Conservation (phyloP, 768 basidiomycete species). For the Daedaleopsis sinensis region DNA sequence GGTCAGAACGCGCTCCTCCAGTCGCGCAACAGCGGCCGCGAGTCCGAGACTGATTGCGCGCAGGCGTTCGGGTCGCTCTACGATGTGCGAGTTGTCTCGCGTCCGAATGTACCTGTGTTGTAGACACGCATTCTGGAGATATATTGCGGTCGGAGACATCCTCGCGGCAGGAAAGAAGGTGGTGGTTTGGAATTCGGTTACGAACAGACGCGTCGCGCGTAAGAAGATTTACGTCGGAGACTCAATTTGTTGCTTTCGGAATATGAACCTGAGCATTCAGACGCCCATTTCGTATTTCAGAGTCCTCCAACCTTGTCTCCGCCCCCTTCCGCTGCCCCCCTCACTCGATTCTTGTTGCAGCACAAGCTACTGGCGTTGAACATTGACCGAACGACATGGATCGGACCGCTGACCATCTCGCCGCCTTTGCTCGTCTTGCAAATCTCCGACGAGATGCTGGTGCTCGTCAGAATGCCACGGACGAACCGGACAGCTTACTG, state of each 20-base stretch:
- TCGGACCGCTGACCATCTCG: not conserved
- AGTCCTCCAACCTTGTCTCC: too few species aligned
- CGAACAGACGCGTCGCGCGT: not conserved
- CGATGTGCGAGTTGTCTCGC: constrained; percentile 69
- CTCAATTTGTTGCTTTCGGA: not conserved
- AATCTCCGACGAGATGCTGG: not conserved
- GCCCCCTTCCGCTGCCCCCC: too few species aligned
- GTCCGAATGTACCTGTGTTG: constrained; percentile 80
- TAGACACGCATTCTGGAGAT: constrained; percentile 73
- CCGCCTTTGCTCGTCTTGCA: constrained; percentile 3
- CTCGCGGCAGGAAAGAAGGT: not conserved
- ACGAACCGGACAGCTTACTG: not conserved
- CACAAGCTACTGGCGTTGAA: too few species aligned
- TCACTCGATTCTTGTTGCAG: too few species aligned
- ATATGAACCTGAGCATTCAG: not conserved
- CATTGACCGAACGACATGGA: not conserved
- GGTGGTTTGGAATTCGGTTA: not conserved
- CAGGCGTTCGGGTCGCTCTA: constrained; percentile 91
- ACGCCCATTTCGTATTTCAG: too few species aligned
- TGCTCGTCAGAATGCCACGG: too few species aligned
- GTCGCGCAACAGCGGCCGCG: constrained; percentile 73
- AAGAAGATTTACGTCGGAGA: not conserved
- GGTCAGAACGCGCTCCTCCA: constrained; percentile 44
- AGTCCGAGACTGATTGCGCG: constrained; percentile 84
- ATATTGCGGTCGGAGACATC: constrained; percentile 30